These are phyloP conservation scores for Erodium texanum DNA, from an alignment of 441 rosid genomes.

Conservation along the genomic window DNA sequence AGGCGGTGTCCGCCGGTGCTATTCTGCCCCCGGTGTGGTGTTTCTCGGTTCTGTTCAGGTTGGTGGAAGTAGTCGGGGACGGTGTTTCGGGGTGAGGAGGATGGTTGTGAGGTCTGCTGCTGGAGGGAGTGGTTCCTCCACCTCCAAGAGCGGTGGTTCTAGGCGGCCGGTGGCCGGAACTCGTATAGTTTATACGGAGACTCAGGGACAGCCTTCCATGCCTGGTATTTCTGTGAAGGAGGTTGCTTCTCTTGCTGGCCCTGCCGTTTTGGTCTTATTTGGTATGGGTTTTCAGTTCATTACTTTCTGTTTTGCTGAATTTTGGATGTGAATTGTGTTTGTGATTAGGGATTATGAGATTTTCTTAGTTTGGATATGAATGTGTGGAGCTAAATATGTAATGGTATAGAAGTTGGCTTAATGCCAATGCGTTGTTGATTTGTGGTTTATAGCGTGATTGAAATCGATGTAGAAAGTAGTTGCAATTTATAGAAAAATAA, in stretches of 20 bases:
- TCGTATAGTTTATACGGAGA: conserved; percentile 52
- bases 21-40: conserved; percentile 9
- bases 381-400: neutral
- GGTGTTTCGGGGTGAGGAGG: conserved; percentile 2
- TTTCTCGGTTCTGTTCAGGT: neutral
- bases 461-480: neutral
- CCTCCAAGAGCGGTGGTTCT: conserved; percentile 18
- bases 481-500: no score
- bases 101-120: conserved; percentile 41
- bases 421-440: neutral
- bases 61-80: neutral
- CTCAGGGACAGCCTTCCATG: conserved; percentile 41
- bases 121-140: neutral
- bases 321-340: no score
- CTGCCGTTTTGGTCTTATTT: conserved; percentile 46
- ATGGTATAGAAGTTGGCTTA: no score
- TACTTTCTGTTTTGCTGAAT: no score
- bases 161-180: conserved; percentile 22
- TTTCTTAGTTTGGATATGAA: neutral
- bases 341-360: no score
- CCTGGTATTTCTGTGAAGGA: conserved; percentile 34
- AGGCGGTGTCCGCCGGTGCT: neutral
- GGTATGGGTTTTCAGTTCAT: conserved; percentile 36
- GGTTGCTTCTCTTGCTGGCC: conserved; percentile 47
- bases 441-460: neutral